Base-by-base conservation (phyloP, 75 land plant species). In the Picea glauca region DNA sequence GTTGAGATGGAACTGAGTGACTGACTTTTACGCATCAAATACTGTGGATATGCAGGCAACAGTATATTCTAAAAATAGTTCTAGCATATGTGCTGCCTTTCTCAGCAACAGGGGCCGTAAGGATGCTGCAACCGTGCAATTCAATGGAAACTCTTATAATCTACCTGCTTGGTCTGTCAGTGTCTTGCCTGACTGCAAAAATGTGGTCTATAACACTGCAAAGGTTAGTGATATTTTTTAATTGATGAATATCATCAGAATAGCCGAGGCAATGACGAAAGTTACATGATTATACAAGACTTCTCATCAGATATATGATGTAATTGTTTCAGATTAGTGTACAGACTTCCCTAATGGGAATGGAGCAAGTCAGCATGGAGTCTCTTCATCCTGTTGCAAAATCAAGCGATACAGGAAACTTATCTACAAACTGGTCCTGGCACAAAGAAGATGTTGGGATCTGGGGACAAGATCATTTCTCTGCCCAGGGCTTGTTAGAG, bases 101-200 rank as follows among this genome's bases (percentile, higher is more conserved):
- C 81, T 85, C 5, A 74, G 87, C 62, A 85, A 84, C 23, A 58
- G 50, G 64, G 60, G 81, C 58, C 5, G 58, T 31, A 64, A 58
- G 65, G 43, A 80, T 1, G 74, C 33, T 76, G 78, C 76, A 18
- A 67, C 31, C 13, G 87, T 85, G 8, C 30, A 76, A 62, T 85
- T 85, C 70, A 84, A 77, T 38, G 81, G 86, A 23, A 76, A 60
- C 56, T 60, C 81, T 26, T 85, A 84, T 58, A 15, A 81, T 33
- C n/a, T 87, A 23, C 88, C 88, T 40, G 78, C 87, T 60, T 87
- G 88, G 88, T 87, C 88, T 20, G 83, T 87, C 63, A 87, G 87
- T 67, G 78, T 87, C 56, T 80, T 87, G 58, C 88, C 88, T 56
- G 88, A 84, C 56, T 87, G 88, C 72, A 66, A 50, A 23, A 81